Percentiles rank a stretch among this genome's conserved stretches.
Conservation (phyloP, 805 yeast species). For the Tanozyma kutaoensis region DNA sequence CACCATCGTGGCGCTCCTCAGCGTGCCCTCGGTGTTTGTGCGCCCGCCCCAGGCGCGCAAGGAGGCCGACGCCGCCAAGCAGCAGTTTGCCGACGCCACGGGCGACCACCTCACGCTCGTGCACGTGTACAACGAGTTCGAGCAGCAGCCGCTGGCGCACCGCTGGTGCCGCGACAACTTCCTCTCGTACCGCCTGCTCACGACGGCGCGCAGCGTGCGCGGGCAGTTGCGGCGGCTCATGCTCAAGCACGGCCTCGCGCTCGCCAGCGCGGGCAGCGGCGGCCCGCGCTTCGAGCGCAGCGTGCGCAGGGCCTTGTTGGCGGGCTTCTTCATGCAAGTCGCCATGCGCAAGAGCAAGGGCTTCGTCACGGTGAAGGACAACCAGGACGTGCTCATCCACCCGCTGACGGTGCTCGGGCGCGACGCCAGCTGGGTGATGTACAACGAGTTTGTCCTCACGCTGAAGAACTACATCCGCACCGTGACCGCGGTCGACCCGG, state of each 20-base stretch:
- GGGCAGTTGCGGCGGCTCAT: conserved; percentile 71
- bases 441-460: conserved; percentile 91
- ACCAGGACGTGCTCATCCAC: conserved; percentile 89
- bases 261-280: conserved; percentile 52
- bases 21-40: conserved; percentile 90
- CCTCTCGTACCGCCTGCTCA: conserved; percentile 69
- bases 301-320: conserved; percentile 71
- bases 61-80: conserved; percentile 84
- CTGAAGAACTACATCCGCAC: conserved; percentile 90
- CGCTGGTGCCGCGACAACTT: conserved; percentile 91
- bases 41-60: conserved; percentile 82
- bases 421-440: conserved; percentile 86
- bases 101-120: conserved; percentile 90
- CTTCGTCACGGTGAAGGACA: conserved; percentile 87
- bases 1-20: conserved; percentile 77
- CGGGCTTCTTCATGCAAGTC: conserved; percentile 98
- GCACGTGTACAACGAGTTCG: conserved; percentile 76
- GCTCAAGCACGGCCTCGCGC: conserved; percentile 66
- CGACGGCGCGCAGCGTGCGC: conserved; percentile 79
- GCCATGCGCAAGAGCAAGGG: conserved; percentile 81
- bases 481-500: conserved; percentile 81
- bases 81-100: conserved; percentile 79
- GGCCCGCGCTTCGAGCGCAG: conserved; percentile 55
- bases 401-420: conserved; percentile 87
- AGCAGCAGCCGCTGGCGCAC: conserved; percentile 35